Evolutionary conservation across 2,329 filamentous ascomycete species (phyloP).

Genomic region (Pezicula neosporulosa): DNA sequence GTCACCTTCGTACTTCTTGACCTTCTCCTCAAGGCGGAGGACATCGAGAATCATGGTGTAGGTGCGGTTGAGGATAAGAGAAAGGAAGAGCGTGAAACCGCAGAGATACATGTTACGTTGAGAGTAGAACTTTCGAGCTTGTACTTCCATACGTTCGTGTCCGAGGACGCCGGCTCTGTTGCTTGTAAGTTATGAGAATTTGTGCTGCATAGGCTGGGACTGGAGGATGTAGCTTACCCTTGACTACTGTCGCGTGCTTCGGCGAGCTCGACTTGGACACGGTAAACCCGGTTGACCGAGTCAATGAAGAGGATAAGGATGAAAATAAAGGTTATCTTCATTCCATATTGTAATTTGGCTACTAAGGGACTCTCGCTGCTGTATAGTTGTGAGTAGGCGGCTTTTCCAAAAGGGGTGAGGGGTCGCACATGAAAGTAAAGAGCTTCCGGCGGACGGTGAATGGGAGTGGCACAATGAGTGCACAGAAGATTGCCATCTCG

Average conservation of each 20-base stretch:
- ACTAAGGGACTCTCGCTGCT: conserved; percentile 47
- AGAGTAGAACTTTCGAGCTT: conserved; percentile 99
- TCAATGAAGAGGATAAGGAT: conserved; percentile 98
- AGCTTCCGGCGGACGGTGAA: conserved; percentile 53
- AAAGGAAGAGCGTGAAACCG: conserved; percentile 98
- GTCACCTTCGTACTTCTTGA: conserved; percentile 77
- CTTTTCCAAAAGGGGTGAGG: conserved; percentile 26
- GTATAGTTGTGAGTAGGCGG: conserved; percentile 13
- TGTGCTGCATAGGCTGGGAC: background rate
- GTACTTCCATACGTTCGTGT: conserved; percentile 94
- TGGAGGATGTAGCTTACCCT: conserved; percentile 16
- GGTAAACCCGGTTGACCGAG: conserved; percentile 92
- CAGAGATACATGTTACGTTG: conserved; percentile 99
- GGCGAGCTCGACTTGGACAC: conserved; percentile 85
- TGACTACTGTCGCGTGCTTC: conserved; percentile 60
- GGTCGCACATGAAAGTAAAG: conserved; percentile 79
- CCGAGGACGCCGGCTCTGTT: conserved; percentile 70
- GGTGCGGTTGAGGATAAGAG: conserved; percentile 96
- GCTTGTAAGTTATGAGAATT: conserved; percentile 17
- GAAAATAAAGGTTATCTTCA: conserved; percentile 99
- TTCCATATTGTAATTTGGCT: conserved; percentile 92
- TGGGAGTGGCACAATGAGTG: conserved; percentile 81
- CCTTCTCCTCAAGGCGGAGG: conserved; percentile 78
- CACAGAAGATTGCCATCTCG: conserved; percentile 80
- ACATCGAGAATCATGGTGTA: conserved; percentile 69